A percentile compares a stretch with the other conserved stretches of the same genome.
phyloP scores from a whole-genome alignment of 768 basidiomycete genomes.

The Amanita inopinata region DNA sequence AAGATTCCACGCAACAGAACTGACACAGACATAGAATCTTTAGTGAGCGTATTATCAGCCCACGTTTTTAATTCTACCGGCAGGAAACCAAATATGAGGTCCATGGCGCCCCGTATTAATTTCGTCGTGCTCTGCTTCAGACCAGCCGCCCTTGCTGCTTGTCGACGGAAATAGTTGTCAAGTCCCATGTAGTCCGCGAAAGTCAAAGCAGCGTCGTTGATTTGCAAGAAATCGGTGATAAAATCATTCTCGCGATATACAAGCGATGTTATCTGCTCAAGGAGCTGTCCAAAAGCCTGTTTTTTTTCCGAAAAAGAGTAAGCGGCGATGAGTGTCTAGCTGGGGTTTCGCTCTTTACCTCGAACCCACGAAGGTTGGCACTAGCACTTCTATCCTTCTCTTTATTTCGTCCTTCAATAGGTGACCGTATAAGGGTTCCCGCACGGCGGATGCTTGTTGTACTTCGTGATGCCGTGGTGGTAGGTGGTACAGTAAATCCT shows the following conservation, averaged over 20 bases:
- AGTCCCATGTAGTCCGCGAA: constrained; percentile 94
- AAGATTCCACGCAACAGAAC: constrained; percentile 1
- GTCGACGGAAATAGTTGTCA: constrained; percentile 89
- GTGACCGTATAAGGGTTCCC: constrained; percentile 76
- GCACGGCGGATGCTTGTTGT: constrained; percentile 66
- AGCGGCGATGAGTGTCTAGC: no score
- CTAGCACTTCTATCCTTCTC: constrained; percentile 49
- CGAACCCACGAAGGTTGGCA: constrained; percentile 59
- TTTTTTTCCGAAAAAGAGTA: no score
- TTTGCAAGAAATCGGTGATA: constrained; percentile 85
- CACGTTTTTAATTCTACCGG: constrained; percentile 74
- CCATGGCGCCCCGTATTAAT: constrained; percentile 82
- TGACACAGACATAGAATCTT: constrained; percentile 59
- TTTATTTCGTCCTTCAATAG: constrained; percentile 50
- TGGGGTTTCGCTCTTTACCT: no score
- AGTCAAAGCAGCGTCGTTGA: constrained; percentile 79
- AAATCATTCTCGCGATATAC: constrained; percentile 84
- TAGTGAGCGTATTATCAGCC: constrained; percentile 70
- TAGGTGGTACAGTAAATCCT: constrained; percentile 39
- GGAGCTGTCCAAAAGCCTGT: constrained; percentile 65
- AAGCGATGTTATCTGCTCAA: constrained; percentile 67
- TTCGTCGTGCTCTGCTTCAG: constrained; percentile 65
- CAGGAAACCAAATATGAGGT: constrained; percentile 91
- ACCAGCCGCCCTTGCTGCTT: constrained; percentile 67
- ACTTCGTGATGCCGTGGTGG: constrained; percentile 36